Evolutionary conservation across 2,329 filamentous ascomycete species (phyloP).

Genomic region (Diplodia scrobiculata): DNA sequence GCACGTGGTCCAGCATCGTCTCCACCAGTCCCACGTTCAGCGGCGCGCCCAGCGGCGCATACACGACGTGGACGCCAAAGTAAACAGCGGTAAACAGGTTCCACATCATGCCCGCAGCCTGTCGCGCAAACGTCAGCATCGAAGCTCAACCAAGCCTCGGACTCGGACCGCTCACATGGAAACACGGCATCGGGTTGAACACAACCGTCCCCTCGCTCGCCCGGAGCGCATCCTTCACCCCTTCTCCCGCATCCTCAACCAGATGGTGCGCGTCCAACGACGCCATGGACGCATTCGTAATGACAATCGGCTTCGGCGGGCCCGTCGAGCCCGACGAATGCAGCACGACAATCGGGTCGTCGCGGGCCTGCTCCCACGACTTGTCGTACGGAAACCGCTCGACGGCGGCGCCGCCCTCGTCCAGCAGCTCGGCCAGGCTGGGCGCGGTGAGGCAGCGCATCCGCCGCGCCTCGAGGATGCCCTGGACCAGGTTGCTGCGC

Average conservation of each 20-base stretch:
- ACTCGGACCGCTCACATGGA: neutral
- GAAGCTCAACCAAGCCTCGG: too few relatives aligned
- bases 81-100: neutral
- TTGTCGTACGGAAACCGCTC: constrained; percentile 31
- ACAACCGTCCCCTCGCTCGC: neutral
- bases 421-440: constrained; percentile 26
- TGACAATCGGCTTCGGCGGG: constrained; percentile 40
- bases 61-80: neutral
- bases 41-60: neutral
- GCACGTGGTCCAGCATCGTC: neutral
- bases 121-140: neutral
- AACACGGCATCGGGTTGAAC: neutral
- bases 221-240: neutral
- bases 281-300: neutral
- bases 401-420: neutral
- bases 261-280: neutral
- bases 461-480: constrained; percentile 5
- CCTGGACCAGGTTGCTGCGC: neutral
- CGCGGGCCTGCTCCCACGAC: constrained; percentile 34
- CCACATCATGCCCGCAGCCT: neutral
- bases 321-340: constrained; percentile 44
- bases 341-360: constrained; percentile 37
- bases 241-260: neutral
- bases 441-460: constrained; percentile 30
- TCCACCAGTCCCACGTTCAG: constrained; percentile 41